Percentiles rank a stretch among this genome's conserved stretches.
Evolutionary conservation across 1,284 basidiomycete species (phyloP).

Genomic region (Hymenochaete sp.): DNA sequence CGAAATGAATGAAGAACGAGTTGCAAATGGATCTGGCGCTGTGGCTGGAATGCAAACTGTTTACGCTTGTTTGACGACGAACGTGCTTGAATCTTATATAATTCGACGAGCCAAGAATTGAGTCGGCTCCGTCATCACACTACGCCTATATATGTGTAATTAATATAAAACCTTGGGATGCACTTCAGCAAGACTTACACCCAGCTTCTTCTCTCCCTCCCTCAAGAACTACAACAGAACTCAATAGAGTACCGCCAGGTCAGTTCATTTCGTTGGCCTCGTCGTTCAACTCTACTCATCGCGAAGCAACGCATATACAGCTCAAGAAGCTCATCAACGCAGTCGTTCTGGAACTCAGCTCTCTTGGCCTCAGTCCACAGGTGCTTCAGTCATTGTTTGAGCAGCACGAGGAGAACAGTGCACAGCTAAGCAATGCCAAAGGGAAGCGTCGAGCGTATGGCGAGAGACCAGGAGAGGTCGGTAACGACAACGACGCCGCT

Average conservation of each 20-base stretch:
- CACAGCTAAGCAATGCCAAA: slow-evolving; percentile 12
- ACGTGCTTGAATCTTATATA: not conserved
- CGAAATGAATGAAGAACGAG: too few species aligned
- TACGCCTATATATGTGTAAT: too few species aligned
- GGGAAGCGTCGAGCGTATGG: slow-evolving; percentile 18
- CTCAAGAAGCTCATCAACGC: slow-evolving; percentile 91
- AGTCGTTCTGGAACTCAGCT: slow-evolving; percentile 73
- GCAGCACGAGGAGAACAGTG: slow-evolving; percentile 20
- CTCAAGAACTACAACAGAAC: slow-evolving; percentile 64
- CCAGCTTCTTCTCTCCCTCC: slow-evolving; percentile 61
- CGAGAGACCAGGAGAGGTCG: slow-evolving; percentile 15
- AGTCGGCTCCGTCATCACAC: too few species aligned
- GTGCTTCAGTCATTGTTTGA: slow-evolving; percentile 44
- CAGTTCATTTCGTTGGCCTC: slow-evolving; percentile 18
- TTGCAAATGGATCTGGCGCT: too few species aligned
- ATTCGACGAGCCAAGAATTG: not conserved
- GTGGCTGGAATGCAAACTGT: too few species aligned
- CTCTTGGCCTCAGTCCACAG: slow-evolving; percentile 64
- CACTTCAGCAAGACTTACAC: slow-evolving; percentile 77
- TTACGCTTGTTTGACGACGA: too few species aligned
- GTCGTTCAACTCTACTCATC: too few species aligned
- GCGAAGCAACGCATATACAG: slow-evolving; percentile 38
- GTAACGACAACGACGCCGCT: not conserved
- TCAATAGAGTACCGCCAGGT: slow-evolving; percentile 86
- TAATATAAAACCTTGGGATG: slow-evolving; percentile 51